Evolutionary conservation across 2,329 filamentous ascomycete species (phyloP), one percentile per base, ranked within the genome.

Genomic region (Fusarium chuoi): DNA sequence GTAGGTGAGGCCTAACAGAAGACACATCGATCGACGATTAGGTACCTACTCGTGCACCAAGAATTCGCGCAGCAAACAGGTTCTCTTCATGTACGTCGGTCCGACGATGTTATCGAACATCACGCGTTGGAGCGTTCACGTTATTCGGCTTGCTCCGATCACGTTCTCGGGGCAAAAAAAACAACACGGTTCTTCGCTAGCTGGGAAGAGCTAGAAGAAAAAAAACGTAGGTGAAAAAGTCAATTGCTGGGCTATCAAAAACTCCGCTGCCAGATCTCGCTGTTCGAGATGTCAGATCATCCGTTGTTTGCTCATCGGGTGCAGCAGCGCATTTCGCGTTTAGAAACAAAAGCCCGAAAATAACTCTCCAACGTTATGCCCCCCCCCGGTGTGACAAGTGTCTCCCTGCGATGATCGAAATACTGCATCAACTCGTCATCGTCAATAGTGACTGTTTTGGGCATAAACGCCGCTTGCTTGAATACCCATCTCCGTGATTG

Each of bases 81-180:
- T 69, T 69, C 46, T 54, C 54, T 36, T 20, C 20, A 39, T 14
- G 41, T 65, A 45, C 45, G 54, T 65, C 70, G 64, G 69, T 51
- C 64, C 64, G 64, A 69, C 64, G 41, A 26, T 39, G 68, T 71
- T 71, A 71, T 71, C 33, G 41, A 66, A 55, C 28, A 42, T 30
- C 41, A 24, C 36, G 38, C n/a, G 20, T 52, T 33, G 18, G n/a
- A 33, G 36, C 6, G 17, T 44, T 65, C 18, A 62, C n/a, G 44
- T 58, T 35, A 24, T 33, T 65, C 71, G 70, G 71, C 54, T 24
- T 57, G 28, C 58, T 46, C 71, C 71, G 67, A 59, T 51, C 56
- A 58, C n/a, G 41, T 58, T 49, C 41, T 11, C n/a, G 7, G 30
- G 24, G 35, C 44, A 49, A 15, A 39, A 58, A 35, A 24, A 36